phyloP scores from a whole-genome alignment of 768 basidiomycete species.

The Grammothele lineata region DNA sequence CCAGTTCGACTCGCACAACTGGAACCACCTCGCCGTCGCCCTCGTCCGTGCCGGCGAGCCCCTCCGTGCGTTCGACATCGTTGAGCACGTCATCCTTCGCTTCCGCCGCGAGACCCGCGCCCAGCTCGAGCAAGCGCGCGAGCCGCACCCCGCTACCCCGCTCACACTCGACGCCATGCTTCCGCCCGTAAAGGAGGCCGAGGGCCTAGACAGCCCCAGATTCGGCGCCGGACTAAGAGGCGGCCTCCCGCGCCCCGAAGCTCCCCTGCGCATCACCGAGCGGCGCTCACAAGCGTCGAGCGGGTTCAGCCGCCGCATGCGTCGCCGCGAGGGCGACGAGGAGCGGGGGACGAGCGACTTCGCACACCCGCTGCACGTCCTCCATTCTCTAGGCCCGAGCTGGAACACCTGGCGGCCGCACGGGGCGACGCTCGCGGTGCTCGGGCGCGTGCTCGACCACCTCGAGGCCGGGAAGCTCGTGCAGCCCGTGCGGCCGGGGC shows the following conservation, averaged over 20 bases:
- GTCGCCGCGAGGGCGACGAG: neutral
- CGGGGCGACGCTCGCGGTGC: slow-evolving; percentile 38
- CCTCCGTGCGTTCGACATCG: slow-evolving; percentile 78
- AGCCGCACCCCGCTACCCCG: slow-evolving; percentile 20
- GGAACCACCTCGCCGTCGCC: slow-evolving; percentile 79
- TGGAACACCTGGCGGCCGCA: slow-evolving; percentile 72
- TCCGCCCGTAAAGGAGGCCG: slow-evolving; percentile 16
- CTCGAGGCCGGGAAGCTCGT: slow-evolving; percentile 49
- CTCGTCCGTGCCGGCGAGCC: slow-evolving; percentile 76
- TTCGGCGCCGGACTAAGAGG: neutral
- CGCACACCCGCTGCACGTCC: slow-evolving; percentile 52
- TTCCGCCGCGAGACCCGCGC: slow-evolving; percentile 34
- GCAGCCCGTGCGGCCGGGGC: slow-evolving; percentile 34
- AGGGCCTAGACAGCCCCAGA: neutral
- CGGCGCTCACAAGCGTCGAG: slow-evolving; percentile 3
- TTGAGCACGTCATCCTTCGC: slow-evolving; percentile 73
- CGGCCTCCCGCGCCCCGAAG: slow-evolving; percentile 5
- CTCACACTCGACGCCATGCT: slow-evolving; percentile 18
- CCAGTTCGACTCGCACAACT: slow-evolving; percentile 83
- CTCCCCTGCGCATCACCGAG: slow-evolving; percentile 9
- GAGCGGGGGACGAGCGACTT: slow-evolving; percentile 36
- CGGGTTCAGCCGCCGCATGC: slow-evolving; percentile 7
- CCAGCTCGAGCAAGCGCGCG: slow-evolving; percentile 9
- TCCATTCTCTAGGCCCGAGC: slow-evolving; percentile 58
- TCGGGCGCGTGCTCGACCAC: slow-evolving; percentile 43